phyloP scores from a whole-genome alignment of 306 rosid species.

The Acacia acuminata region DNA sequence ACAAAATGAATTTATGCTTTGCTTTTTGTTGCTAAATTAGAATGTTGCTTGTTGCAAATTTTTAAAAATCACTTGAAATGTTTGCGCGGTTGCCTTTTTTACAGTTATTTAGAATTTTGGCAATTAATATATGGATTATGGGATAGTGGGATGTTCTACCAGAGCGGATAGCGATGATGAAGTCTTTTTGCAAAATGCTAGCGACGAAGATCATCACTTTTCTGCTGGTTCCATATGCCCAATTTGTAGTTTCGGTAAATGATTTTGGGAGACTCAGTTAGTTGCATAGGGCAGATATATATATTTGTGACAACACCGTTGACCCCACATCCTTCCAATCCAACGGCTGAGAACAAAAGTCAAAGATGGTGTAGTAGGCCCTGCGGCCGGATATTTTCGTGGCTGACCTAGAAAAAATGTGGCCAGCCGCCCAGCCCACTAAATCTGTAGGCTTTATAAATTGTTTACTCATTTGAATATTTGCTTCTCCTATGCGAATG shows the following conservation, averaged over 20 bases:
- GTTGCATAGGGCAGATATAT: not conserved
- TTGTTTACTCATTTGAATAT: no score
- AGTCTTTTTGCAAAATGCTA: slow-evolving; percentile 32
- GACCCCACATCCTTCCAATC: no score
- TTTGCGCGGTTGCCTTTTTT: not conserved
- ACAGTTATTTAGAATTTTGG: not conserved
- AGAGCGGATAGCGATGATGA: slow-evolving; percentile 45
- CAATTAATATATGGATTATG: slow-evolving; percentile 38
- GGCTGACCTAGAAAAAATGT: no score
- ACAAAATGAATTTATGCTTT: not conserved
- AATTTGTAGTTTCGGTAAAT: slow-evolving; percentile 73
- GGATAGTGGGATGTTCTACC: slow-evolving; percentile 32
- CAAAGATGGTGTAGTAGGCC: no score
- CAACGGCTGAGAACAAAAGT: no score
- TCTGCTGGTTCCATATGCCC: slow-evolving; percentile 46
- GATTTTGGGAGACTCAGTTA: not conserved
- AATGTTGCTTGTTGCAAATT: not conserved
- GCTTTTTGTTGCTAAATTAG: not conserved
- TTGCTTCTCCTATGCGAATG: no score
- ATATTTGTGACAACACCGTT: not conserved
- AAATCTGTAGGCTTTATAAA: no score
- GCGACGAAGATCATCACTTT: slow-evolving; percentile 45
- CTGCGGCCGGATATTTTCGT: no score
- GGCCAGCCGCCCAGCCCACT: no score
- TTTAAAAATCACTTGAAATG: not conserved